These are phyloP conservation scores for Aschersonia sp. DNA, from an alignment of 2,329 filamentous ascomycete genomes.

Conservation along the genomic window DNA sequence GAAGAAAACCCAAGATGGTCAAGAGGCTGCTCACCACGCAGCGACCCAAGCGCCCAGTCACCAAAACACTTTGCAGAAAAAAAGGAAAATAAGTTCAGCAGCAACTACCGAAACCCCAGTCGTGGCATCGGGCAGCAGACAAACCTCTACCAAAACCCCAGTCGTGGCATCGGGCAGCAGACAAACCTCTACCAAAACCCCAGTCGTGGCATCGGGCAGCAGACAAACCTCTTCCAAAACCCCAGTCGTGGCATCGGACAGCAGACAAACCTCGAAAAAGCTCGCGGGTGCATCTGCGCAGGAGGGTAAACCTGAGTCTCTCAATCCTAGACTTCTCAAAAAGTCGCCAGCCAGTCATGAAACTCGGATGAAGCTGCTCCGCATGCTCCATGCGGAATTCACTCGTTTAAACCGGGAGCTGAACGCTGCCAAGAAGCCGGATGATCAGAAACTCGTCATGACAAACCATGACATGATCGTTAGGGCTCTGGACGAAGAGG, in stretches of 20 bases:
- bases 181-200: too few species aligned
- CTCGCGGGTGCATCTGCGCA: background rate
- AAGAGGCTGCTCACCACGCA: slow-evolving; percentile 3
- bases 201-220: too few species aligned
- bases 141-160: too few species aligned
- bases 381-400: slow-evolving; percentile 50
- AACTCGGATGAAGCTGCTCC: slow-evolving; percentile 41
- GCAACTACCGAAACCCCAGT: too few species aligned
- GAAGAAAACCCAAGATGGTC: background rate
- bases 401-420: slow-evolving; percentile 51
- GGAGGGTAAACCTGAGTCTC: slow-evolving; percentile 27
- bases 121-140: too few species aligned
- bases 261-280: background rate
- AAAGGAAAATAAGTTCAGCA: too few species aligned
- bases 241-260: background rate
- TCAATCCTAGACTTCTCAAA: slow-evolving; percentile 54
- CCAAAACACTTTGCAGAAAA: too few species aligned
- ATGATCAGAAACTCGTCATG: slow-evolving; percentile 38
- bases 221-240: too few species aligned
- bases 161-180: background rate
- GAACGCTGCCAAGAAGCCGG: slow-evolving; percentile 30
- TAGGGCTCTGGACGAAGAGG: slow-evolving; percentile 62
- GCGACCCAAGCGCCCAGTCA: slow-evolving; percentile 3
- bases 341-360: slow-evolving; percentile 41
- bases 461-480: slow-evolving; percentile 53